A percentile compares a stretch with the other conserved stretches of the same genome.
phyloP scores from a whole-genome alignment of 768 basidiomycete species.

The Mycena epipterygia region DNA sequence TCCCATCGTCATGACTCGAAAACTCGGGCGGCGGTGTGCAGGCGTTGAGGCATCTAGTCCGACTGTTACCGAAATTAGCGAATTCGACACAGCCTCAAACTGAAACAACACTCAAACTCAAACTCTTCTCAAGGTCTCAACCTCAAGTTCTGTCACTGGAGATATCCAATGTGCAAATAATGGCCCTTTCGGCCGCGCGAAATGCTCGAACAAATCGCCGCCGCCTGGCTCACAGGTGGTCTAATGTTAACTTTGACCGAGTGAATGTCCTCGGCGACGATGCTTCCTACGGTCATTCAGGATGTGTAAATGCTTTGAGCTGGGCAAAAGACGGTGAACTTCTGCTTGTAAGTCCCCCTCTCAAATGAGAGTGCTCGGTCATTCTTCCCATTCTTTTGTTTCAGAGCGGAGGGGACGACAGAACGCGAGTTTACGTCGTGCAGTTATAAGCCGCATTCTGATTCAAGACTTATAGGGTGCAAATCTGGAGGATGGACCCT shows the following conservation, averaged over 20 bases:
- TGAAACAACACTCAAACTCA: no score
- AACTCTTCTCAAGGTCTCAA: neutral
- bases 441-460: neutral
- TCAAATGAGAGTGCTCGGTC: neutral
- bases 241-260: conserved; percentile 59
- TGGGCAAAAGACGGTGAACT: conserved; percentile 79
- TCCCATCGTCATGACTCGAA: no score
- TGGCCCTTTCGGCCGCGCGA: conserved; percentile 6
- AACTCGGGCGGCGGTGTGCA: no score
- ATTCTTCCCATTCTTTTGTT: neutral
- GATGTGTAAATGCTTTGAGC: conserved; percentile 83
- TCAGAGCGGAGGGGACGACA: conserved; percentile 80
- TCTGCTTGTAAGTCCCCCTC: conserved; percentile 53
- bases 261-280: conserved; percentile 79
- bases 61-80: no score
- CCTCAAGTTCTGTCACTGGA: neutral
- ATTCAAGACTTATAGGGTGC: no score
- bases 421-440: conserved; percentile 59
- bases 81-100: no score
- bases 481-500: conserved; percentile 82
- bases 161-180: conserved; percentile 14
- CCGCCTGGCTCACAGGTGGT: conserved; percentile 18
- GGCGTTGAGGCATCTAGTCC: no score
- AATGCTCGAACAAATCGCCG: conserved; percentile 8
- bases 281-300: conserved; percentile 67